Conservation (phyloP, 2,329 filamentous ascomycete genomes). For the Fusarium nygamai region DNA sequence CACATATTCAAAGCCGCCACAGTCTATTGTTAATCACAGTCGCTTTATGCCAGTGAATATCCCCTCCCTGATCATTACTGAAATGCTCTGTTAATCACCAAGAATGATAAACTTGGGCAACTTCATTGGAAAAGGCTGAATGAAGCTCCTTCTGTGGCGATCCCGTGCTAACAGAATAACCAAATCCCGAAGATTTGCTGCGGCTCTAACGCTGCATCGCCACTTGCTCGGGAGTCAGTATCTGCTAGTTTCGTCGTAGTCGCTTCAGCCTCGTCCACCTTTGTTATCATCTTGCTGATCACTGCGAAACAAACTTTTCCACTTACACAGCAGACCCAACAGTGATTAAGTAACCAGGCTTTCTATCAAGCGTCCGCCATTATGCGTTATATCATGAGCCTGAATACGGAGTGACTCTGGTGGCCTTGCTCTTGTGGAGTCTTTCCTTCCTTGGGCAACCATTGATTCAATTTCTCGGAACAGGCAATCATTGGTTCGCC, state of each 20-base stretch:
- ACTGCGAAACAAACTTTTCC: background rate
- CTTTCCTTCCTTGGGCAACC: background rate
- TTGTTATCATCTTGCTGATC: background rate
- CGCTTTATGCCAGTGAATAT: background rate
- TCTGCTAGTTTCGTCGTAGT: background rate
- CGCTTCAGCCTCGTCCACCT: background rate
- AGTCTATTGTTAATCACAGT: background rate
- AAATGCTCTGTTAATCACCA: background rate
- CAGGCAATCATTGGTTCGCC: background rate
- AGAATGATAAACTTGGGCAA: background rate
- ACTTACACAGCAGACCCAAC: background rate
- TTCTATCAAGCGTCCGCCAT: background rate
- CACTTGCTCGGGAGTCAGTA: background rate
- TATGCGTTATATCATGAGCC: too few species aligned
- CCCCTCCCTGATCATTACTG: background rate
- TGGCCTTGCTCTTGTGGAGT: background rate
- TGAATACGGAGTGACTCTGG: background rate
- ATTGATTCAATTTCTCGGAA: background rate
- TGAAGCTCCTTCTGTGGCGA: background rate
- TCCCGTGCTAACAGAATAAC: background rate
- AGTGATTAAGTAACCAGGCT: background rate
- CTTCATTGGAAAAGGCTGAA: background rate
- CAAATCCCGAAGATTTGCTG: background rate
- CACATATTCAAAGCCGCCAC: background rate
- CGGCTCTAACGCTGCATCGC: background rate